Evolutionary conservation across 2,329 filamentous ascomycete species (phyloP).

Genomic region (Monilinia vaccinii-corymbosi): DNA sequence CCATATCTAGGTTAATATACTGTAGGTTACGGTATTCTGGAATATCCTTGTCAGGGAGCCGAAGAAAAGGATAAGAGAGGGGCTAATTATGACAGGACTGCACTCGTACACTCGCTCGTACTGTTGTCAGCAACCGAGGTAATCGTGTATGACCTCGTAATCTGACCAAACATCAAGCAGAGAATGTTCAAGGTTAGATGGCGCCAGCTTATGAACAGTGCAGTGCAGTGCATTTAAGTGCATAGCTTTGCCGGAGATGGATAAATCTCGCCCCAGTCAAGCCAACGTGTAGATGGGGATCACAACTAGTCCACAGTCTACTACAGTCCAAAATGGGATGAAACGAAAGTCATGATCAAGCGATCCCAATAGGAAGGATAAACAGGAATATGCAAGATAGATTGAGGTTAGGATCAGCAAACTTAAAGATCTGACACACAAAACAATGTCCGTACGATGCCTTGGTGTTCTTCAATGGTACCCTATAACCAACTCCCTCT

Average conservation of each 20-base stretch:
- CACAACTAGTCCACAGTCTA: not conserved
- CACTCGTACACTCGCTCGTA: no score
- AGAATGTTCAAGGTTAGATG: not conserved
- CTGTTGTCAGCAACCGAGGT: not conserved
- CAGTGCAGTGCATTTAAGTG: not conserved
- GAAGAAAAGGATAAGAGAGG: not conserved
- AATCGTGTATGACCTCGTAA: slow-evolving; percentile 4
- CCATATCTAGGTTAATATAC: not conserved
- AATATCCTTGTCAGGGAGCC: not conserved
- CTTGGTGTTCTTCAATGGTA: not conserved
- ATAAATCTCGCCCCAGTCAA: not conserved
- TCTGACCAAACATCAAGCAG: slow-evolving; percentile 6
- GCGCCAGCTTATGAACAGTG: slow-evolving; percentile 2
- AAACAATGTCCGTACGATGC: not conserved
- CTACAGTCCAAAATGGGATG: not conserved
- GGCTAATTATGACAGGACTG: not conserved
- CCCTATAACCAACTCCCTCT: not conserved
- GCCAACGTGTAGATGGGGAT: not conserved
- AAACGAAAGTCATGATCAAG: not conserved
- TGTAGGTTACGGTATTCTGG: no score
- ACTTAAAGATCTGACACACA: slow-evolving; percentile 1
- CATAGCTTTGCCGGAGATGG: not conserved
- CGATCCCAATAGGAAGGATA: not conserved
- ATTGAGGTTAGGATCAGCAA: not conserved
- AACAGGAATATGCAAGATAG: not conserved